Evolutionary conservation across 768 basidiomycete genomes (phyloP).

Genomic region (Collybia mongolica): DNA sequence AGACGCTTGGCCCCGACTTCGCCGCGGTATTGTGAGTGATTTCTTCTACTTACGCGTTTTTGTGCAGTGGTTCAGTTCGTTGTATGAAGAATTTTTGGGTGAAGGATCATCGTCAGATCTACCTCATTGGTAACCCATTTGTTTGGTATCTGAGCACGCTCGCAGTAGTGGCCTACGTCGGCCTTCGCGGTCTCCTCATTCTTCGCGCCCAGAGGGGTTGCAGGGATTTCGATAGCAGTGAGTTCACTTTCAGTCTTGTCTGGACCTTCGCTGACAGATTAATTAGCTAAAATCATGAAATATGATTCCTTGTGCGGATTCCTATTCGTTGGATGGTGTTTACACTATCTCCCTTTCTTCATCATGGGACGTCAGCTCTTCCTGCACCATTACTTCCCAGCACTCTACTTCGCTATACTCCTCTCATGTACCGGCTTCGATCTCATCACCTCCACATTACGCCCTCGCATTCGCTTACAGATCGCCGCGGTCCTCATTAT

Average conservation of each 20-base stretch:
- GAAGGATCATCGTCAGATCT: conserved; percentile 93
- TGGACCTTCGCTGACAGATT: neutral
- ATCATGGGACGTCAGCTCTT: conserved; percentile 97
- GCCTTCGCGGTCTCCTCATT: conserved; percentile 74
- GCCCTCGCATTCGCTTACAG: conserved; percentile 76
- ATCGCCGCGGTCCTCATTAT: conserved; percentile 74
- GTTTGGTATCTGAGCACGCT: conserved; percentile 88
- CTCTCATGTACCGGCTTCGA: conserved; percentile 80
- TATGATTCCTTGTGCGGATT: conserved; percentile 91
- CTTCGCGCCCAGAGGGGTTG: conserved; percentile 90
- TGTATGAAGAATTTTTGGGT: conserved; percentile 91
- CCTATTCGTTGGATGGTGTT: conserved; percentile 85
- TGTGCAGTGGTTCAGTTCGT: conserved; percentile 2
- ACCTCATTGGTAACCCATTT: conserved; percentile 91
- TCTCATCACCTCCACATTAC: conserved; percentile 73
- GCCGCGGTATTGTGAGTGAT: conserved; percentile 84
- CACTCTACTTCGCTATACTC: conserved; percentile 91
- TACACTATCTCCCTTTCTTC: conserved; percentile 98
- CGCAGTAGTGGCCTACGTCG: conserved; percentile 65
- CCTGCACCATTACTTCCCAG: conserved; percentile 97
- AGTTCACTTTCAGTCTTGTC: conserved; percentile 24
- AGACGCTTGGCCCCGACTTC: conserved; percentile 83
- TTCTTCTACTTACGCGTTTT: neutral
- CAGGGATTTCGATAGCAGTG: conserved; percentile 90
- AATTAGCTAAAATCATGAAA: conserved; percentile 80